Evolutionary conservation across 805 yeast species (phyloP).

Genomic region (Zygosaccharomyces gambellarensis): DNA sequence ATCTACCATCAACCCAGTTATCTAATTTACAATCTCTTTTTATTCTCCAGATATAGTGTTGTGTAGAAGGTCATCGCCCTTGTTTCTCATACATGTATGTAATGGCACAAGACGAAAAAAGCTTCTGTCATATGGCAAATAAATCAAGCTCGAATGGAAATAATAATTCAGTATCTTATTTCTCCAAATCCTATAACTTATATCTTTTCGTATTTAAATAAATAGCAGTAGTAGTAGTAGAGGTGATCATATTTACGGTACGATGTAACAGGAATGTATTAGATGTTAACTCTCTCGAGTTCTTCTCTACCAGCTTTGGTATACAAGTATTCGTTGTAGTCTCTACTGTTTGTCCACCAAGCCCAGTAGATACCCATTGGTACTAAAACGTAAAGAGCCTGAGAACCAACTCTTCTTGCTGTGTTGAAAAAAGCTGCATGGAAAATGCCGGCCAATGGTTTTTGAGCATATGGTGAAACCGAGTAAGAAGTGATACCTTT

Average conservation of each 20-base stretch:
- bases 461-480: slow-evolving; percentile 90
- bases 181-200: not conserved
- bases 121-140: too few relatives aligned
- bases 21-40: not conserved
- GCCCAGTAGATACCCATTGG: slow-evolving; percentile 82
- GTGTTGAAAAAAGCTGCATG: slow-evolving; percentile 87
- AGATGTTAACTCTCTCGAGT: slow-evolving; percentile 57
- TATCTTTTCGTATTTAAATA: not conserved
- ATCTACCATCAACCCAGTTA: not conserved
- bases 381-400: slow-evolving; percentile 67
- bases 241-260: too few relatives aligned
- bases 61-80: slow-evolving; percentile 3
- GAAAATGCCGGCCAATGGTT: slow-evolving; percentile 81
- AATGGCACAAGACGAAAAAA: not conserved
- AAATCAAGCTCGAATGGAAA: not conserved
- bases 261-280: slow-evolving; percentile 6
- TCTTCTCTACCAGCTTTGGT: slow-evolving; percentile 98
- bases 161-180: not conserved
- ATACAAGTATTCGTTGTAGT: slow-evolving; percentile 88
- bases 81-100: not conserved
- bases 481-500: slow-evolving; percentile 83
- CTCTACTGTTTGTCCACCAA: slow-evolving; percentile 82
- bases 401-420: slow-evolving; percentile 88
- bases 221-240: not conserved
- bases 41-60: not conserved